A percentile compares a stretch with the other conserved stretches of the same genome.
These are phyloP conservation scores for Camellia japonica DNA, from an alignment of 148 eudicot genomes.

Conservation along the genomic window DNA sequence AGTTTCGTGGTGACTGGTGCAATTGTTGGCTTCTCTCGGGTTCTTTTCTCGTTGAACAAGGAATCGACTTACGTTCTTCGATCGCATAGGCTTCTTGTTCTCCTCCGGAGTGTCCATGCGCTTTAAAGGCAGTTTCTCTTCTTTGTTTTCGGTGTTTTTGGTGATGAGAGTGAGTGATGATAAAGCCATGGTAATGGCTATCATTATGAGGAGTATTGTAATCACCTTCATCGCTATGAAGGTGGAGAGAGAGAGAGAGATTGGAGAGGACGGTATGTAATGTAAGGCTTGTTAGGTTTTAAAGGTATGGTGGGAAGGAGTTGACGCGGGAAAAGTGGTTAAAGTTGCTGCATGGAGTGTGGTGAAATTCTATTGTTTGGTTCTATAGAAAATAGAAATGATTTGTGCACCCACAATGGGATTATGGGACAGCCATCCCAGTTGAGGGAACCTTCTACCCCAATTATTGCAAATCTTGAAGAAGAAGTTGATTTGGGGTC, in stretches of 20 bases:
- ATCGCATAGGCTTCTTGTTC: not conserved
- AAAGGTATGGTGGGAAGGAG: slow-evolving; percentile 23
- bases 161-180: slow-evolving; percentile 15
- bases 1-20: slow-evolving; percentile 47
- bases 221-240: slow-evolving; percentile 16
- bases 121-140: too few species aligned
- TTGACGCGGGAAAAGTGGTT: slow-evolving; percentile 41
- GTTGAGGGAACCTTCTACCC: not conserved
- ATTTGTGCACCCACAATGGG: not conserved
- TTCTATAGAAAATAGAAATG: not conserved
- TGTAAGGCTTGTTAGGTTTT: slow-evolving; percentile 8
- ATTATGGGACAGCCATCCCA: not conserved
- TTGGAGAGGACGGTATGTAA: not conserved
- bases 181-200: slow-evolving; percentile 32
- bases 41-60: slow-evolving; percentile 27
- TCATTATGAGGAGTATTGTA: slow-evolving; percentile 22
- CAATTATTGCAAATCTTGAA: too few species aligned
- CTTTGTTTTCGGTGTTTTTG: not conserved
- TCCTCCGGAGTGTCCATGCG: not conserved
- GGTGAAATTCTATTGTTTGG: not conserved
- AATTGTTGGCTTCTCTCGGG: slow-evolving; percentile 55
- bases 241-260: not conserved
- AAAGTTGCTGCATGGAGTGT: slow-evolving; percentile 16
- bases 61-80: slow-evolving; percentile 50
- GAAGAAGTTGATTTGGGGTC: too few species aligned